phyloP scores from a whole-genome alignment of 2,329 filamentous ascomycete species.

The Pochonia chlamydosporia region DNA sequence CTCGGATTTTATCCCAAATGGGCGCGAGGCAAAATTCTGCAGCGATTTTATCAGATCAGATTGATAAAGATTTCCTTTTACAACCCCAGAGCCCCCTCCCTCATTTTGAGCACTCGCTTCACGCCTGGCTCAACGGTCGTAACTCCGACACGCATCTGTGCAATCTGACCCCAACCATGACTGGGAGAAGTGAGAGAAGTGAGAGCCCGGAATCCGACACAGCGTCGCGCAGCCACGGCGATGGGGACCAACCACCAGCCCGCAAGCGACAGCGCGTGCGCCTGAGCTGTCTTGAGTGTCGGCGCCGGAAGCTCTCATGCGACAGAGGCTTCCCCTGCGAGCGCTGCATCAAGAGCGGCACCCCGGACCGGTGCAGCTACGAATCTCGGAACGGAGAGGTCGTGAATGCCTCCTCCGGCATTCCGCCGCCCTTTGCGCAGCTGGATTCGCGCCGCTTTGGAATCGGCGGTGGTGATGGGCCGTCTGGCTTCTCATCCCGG shows the following conservation, averaged over 20 bases:
- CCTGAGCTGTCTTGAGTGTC: conserved; percentile 55
- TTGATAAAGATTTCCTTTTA: conserved; percentile 32
- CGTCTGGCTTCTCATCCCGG: conserved; percentile 24
- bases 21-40: conserved; percentile 18
- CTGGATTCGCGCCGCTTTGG: conserved; percentile 34
- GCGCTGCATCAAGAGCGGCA: conserved; percentile 57
- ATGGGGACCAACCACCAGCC: conserved; percentile 30
- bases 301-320: conserved; percentile 55
- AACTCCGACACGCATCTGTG: conserved; percentile 24
- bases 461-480: conserved; percentile 21
- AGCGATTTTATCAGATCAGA: conserved; percentile 32
- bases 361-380: conserved; percentile 53
- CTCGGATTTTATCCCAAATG: conserved; percentile 18
- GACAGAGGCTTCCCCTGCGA: conserved; percentile 57
- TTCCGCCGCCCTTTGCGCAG: conserved; percentile 36
- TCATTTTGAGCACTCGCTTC: conserved; percentile 6
- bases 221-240: conserved; percentile 20
- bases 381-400: conserved; percentile 50
- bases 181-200: conserved; percentile 30
- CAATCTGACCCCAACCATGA: conserved; percentile 11
- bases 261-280: conserved; percentile 55
- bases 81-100: conserved; percentile 18
- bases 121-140: conserved; percentile 20
- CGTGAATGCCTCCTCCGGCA: conserved; percentile 40
- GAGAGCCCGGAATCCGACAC: conserved; percentile 32